These are phyloP conservation scores for Sicyos edulis DNA, from an alignment of 306 rosid genomes.

Conservation along the genomic window DNA sequence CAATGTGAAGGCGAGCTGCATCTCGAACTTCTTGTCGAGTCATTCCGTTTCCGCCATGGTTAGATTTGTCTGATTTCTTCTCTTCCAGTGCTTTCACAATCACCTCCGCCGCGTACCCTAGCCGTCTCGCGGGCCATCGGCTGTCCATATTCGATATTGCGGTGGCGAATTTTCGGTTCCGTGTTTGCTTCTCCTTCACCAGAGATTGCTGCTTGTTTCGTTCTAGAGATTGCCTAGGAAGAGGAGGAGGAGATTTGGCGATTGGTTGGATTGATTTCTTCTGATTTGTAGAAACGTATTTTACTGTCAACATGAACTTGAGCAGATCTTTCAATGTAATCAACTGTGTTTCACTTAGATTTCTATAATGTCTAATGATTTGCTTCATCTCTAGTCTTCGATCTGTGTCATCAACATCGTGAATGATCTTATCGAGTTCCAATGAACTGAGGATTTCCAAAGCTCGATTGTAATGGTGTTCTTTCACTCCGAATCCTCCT, in stretches of 20 bases:
- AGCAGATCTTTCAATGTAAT: slow-evolving; percentile 62
- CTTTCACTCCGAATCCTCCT: slow-evolving; percentile 69
- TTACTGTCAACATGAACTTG: slow-evolving; percentile 70
- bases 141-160: slow-evolving; percentile 72
- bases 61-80: slow-evolving; percentile 38
- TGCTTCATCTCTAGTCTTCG: slow-evolving; percentile 42
- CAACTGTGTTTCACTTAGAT: slow-evolving; percentile 69
- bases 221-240: slow-evolving; percentile 25
- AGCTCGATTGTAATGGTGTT: slow-evolving; percentile 44
- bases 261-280: slow-evolving; percentile 24
- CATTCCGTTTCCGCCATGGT: slow-evolving; percentile 29
- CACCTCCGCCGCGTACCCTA: slow-evolving; percentile 32
- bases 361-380: slow-evolving; percentile 59
- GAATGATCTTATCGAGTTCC: slow-evolving; percentile 22
- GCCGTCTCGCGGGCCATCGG: slow-evolving; percentile 80
- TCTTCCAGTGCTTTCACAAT: slow-evolving; percentile 71
- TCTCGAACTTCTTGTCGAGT: slow-evolving; percentile 74
- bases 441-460: slow-evolving; percentile 49
- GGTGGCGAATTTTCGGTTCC: slow-evolving; percentile 52
- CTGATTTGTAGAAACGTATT: slow-evolving; percentile 40
- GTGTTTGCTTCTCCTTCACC: slow-evolving; percentile 47
- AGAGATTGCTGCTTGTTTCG: slow-evolving; percentile 31
- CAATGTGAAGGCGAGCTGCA: slow-evolving; percentile 79
- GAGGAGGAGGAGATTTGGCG: slow-evolving; percentile 22
- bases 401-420: slow-evolving; percentile 17